Percentiles rank a stretch among this genome's conserved stretches.
These are phyloP conservation scores for Capronia americana DNA, from an alignment of 2,329 filamentous ascomycete genomes.

Conservation along the genomic window DNA sequence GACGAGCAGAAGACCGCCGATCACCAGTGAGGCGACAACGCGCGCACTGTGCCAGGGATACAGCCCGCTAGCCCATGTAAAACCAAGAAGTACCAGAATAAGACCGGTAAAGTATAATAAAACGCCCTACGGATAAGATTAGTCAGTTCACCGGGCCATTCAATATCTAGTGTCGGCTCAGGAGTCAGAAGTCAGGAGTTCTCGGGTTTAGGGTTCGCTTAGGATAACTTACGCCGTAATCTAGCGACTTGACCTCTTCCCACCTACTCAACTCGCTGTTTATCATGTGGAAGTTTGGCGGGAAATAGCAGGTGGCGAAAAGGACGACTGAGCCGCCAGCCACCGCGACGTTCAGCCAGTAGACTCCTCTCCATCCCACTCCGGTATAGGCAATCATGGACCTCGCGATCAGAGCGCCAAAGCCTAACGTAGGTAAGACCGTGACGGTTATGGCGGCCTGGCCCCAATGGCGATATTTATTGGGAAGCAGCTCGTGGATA, in stretches of 20 bases:
- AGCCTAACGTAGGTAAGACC: conserved; percentile 43
- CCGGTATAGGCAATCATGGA: conserved; percentile 52
- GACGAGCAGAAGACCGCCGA: conserved; percentile 47
- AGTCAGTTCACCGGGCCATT: too few species aligned
- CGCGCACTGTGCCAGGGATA: conserved; percentile 53
- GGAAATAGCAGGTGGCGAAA: conserved; percentile 56
- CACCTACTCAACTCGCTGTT: conserved; percentile 45
- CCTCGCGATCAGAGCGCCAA: conserved; percentile 56
- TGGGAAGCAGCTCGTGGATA: conserved; percentile 50
- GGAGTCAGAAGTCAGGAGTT: too few species aligned
- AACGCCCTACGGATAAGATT: conserved; percentile 45
- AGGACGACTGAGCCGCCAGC: conserved; percentile 49
- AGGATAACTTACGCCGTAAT: conserved; percentile 45
- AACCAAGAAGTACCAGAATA: conserved; percentile 52
- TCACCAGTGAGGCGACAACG: conserved; percentile 46
- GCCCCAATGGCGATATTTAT: conserved; percentile 46
- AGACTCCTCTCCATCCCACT: conserved; percentile 57
- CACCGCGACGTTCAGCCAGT: conserved; percentile 57
- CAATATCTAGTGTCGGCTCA: too few species aligned
- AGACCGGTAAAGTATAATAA: conserved; percentile 52
- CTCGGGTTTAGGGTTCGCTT: neutral
- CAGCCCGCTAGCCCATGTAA: conserved; percentile 50
- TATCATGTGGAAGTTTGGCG: conserved; percentile 57
- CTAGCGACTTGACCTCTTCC: conserved; percentile 53
- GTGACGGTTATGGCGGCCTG: conserved; percentile 46